Evolutionary conservation across 2,329 filamentous ascomycete genomes (phyloP), one percentile per base, ranked within the genome.

Genomic region (Diaporthe aspalathi): DNA sequence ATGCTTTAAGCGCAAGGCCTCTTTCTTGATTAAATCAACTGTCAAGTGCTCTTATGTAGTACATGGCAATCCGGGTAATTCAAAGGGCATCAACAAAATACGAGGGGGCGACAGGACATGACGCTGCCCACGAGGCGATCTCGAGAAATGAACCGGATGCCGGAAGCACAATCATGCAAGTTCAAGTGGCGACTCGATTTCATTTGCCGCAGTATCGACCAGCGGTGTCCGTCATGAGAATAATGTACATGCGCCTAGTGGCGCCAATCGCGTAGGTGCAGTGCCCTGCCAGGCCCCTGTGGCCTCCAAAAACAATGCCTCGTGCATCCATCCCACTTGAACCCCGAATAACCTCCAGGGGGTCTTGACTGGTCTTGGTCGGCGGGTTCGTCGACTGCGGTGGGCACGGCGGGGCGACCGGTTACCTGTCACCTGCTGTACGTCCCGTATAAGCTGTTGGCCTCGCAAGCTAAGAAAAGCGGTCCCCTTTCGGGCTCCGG

Each of bases 401-500:
- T 14, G 16, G 45, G 29, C 43, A 50, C 24, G 54, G 47, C 22
- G 32, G 20, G 62, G 47, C 67, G 22, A 52, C 24, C 32, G 49
- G 24, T 67, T 22, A 65, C 60, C n/a, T 50, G 32, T 50, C 20
- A 38, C 29, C 53, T 53, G 22, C 57, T 38, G 45, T 47, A 45
- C 22, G 43, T n/a, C n/a, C 29, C 60, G n/a, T 50, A 65, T 65
- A 50, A 65, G 63, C 63, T 54, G 49, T 67, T 53, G 47, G 11
- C 54, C n/a, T 81, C 80, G 89, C 50, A 68, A 22, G 16, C 35
- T 71, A 43, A 16, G 93, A 88, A 78, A 99, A 97, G 43, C 96
- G 88, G 83, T 98, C 95, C 4, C 96, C 96, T 80, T 94, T 97
- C 73, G 86, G 89, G 82, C 92, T 92, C 76, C 89, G 85, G 82